These are phyloP conservation scores for Actinomortierella wolfii DNA, from an alignment of 371 early-diverging fungal species.

Conservation along the genomic window DNA sequence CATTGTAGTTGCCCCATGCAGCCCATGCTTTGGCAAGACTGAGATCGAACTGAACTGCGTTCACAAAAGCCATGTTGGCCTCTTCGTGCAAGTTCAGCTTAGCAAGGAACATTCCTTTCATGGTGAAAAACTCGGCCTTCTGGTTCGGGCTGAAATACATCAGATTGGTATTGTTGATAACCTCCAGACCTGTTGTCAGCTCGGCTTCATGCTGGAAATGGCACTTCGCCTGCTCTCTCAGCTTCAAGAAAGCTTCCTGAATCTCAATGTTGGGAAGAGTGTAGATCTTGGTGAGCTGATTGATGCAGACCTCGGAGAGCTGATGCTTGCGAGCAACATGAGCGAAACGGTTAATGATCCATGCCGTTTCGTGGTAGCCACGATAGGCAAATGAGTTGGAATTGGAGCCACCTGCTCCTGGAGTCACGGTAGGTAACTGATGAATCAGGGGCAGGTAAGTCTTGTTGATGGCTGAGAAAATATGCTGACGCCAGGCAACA, in stretches of 20 bases:
- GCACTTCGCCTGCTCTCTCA: constrained; percentile 98
- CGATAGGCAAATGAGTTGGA: constrained; percentile 91
- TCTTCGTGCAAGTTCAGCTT: constrained; percentile 87
- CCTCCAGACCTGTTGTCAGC: constrained; percentile 92
- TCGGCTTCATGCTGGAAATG: constrained; percentile 87
- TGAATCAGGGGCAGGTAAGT: constrained; percentile 91
- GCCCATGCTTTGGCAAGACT: constrained; percentile 95
- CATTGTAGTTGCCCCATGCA: constrained; percentile 96
- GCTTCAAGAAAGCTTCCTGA: constrained; percentile 96
- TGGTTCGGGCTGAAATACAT: constrained; percentile 93
- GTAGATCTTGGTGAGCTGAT: constrained; percentile 94
- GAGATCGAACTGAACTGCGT: constrained; percentile 92
- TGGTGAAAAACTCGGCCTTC: constrained; percentile 97
- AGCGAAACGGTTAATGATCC: constrained; percentile 99
- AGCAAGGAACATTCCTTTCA: constrained; percentile 95
- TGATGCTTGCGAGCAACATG: constrained; percentile 96
- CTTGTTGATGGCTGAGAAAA: constrained; percentile 95
- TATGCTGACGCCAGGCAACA: constrained; percentile 97
- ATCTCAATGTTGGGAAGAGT: constrained; percentile 99
- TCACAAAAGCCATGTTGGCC: constrained; percentile 93
- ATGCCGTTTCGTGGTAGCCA: constrained; percentile 99
- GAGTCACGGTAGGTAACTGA: constrained; percentile 53
- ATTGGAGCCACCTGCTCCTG: constrained; percentile 55
- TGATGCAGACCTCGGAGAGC: constrained; percentile 94
- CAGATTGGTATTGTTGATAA: constrained; percentile 98